Evolutionary conservation across 164 flowering plant genomes (phyloP), one percentile per base, ranked within the genome.

Genomic region (Annona squamosa): DNA sequence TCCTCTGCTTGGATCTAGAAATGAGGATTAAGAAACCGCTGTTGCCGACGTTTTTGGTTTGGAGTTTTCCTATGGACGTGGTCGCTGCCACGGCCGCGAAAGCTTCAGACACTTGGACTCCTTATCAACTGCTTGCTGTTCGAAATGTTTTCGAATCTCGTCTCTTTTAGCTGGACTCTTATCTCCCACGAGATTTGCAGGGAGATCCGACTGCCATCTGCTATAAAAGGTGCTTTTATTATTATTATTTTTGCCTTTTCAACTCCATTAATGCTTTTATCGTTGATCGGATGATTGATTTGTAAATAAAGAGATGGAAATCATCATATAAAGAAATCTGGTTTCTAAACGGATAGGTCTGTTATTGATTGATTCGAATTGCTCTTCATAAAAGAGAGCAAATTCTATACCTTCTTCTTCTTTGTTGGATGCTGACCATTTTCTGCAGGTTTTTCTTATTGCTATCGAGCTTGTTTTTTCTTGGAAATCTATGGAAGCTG

Each of bases 71-170:
- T 42, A 41, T 41, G 66, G 71, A 73, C 66, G n/a, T 45, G 52
- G 75, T 72, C 69, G 63, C 75, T 16, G 37, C 48, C 69, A 72
- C 46, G 48, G 63, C 16, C 37, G 37, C 48, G 75, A 72, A 64
- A 65, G 63, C 16, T 65, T 65, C 63, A 26, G 70, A 68, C 67
- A 68, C 10, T 68, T 74, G 76, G 69, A 48, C 44, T 48, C 7
- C 41, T 4, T n/a, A 52, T 71, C 9, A 62, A 17, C 48, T 9
- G 52, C 46, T 63, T 19, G n/a, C 56, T n/a, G 19, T 71, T 63
- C 67, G 63, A 44, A 19, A 26, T 26, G 42, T 62, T 63, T 71
- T 18, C 9, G 43, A 37, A 26, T 26, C 37, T 57, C 0, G 69
- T 42, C 62, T 4, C 4, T 48, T 65, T 65, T 17, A 48, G 75